A percentile compares a stretch with the other conserved stretches of the same genome.
phyloP scores from a whole-genome alignment of 345 rosid species.

The Boechera stricta region DNA sequence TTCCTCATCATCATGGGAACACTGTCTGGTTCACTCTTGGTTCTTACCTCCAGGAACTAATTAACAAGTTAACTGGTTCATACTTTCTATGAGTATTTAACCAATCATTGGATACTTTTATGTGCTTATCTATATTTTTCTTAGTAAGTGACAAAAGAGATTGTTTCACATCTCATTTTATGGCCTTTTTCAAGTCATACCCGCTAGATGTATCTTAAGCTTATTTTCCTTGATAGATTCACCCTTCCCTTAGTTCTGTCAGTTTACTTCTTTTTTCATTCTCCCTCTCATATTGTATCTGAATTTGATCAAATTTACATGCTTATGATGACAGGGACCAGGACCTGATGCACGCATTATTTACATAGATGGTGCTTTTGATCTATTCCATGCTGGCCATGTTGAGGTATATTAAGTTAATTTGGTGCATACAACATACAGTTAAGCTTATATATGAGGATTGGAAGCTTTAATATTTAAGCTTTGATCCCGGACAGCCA shows the following conservation, averaged over 20 bases:
- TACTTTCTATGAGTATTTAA: conserved; percentile 13
- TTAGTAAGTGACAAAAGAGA: neutral
- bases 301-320: conserved; percentile 12
- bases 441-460: neutral
- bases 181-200: conserved; percentile 10
- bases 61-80: conserved; percentile 23
- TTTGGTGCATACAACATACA: conserved; percentile 20
- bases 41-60: conserved; percentile 9
- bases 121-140: conserved; percentile 15
- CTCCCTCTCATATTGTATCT: conserved; percentile 20
- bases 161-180: neutral
- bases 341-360: conserved; percentile 83
- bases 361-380: conserved; percentile 96
- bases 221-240: conserved; percentile 20
- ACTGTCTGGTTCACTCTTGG: conserved; percentile 4
- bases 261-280: neutral
- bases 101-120: conserved; percentile 6
- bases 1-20: neutral
- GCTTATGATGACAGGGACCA: conserved; percentile 66
- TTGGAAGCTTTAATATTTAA: neutral
- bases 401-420: conserved; percentile 69
- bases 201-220: conserved; percentile 12
- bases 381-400: conserved; percentile 99
- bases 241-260: neutral
- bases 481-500: neutral